These are phyloP conservation scores for Sequoiadendron giganteum DNA, from an alignment of 75 land plant genomes.

Conservation along the genomic window DNA sequence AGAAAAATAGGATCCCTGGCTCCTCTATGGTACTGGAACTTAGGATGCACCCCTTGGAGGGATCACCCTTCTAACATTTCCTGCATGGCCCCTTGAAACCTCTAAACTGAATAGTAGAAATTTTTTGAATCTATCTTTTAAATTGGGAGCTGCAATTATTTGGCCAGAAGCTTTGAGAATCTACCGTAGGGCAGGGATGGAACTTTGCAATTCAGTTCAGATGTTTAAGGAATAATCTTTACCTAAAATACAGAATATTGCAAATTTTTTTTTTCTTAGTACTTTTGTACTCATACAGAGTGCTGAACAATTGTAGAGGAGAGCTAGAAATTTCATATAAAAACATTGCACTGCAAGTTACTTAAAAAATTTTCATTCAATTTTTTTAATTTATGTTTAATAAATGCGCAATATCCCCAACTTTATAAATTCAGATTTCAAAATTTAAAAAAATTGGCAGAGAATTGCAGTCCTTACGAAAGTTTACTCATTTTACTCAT, in stretches of 20 bases:
- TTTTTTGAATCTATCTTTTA: neutral
- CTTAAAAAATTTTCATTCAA: neutral
- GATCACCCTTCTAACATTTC: neutral
- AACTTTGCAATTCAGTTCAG: neutral
- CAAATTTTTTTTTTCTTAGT: neutral
- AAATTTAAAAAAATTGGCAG: neutral
- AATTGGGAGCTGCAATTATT: neutral
- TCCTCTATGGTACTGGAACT: neutral
- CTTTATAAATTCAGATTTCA: neutral
- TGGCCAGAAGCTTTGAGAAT: neutral
- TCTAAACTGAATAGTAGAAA: neutral
- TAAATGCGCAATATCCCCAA: neutral
- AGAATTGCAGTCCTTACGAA: slow-evolving; percentile 79
- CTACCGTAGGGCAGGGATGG: neutral
- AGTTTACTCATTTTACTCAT: slow-evolving; percentile 34
- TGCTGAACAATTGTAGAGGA: neutral
- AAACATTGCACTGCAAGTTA: neutral
- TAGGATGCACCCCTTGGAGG: neutral
- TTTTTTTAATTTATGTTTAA: neutral
- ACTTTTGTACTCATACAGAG: neutral
- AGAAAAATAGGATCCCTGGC: neutral
- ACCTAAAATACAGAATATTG: neutral
- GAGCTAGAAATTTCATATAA: neutral
- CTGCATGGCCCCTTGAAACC: neutral
- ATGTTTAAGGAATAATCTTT: neutral